phyloP scores from a whole-genome alignment of 495 filamentous ascomycete genomes.

The Neurospora sp. region DNA sequence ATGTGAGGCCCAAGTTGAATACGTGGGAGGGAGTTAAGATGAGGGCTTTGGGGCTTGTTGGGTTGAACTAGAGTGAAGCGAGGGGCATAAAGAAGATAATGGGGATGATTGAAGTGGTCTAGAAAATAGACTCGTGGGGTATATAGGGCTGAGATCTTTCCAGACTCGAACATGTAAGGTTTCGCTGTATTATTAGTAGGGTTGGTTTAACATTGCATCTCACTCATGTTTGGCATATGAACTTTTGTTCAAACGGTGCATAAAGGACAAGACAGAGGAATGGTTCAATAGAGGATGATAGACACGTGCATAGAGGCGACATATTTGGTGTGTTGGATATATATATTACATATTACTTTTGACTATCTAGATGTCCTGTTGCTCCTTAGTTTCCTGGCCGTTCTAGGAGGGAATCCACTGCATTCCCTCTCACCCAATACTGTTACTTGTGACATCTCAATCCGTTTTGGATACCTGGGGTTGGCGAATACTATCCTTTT shows the following conservation, averaged over 20 bases:
- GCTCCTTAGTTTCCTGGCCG: not conserved
- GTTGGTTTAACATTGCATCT: not conserved
- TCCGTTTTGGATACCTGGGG: not conserved
- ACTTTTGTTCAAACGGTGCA: not conserved
- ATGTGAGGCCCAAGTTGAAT: constrained; percentile 92
- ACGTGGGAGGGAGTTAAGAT: constrained; percentile 81
- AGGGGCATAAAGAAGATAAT: not conserved
- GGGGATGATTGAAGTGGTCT: not conserved
- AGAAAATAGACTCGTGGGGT: not conserved
- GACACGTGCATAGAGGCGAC: not conserved
- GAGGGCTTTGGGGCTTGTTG: constrained; percentile 54
- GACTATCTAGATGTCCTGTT: not conserved
- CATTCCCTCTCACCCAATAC: not conserved
- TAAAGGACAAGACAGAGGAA: not conserved
- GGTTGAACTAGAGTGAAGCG: constrained; percentile 37
- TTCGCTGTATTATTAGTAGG: not conserved
- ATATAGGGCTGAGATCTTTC: not conserved
- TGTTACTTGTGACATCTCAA: not conserved
- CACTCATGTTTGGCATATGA: not conserved
- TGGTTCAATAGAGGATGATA: not conserved
- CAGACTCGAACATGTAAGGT: not conserved
- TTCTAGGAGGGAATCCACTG: too few relatives aligned
- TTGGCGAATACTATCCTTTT: not conserved
- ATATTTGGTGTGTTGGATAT: not conserved
- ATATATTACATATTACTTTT: not conserved